A percentile compares a stretch with the other conserved stretches of the same genome.
These are phyloP conservation scores for Tubosaeta sp. DNA, from an alignment of 768 basidiomycete genomes.

Conservation along the genomic window DNA sequence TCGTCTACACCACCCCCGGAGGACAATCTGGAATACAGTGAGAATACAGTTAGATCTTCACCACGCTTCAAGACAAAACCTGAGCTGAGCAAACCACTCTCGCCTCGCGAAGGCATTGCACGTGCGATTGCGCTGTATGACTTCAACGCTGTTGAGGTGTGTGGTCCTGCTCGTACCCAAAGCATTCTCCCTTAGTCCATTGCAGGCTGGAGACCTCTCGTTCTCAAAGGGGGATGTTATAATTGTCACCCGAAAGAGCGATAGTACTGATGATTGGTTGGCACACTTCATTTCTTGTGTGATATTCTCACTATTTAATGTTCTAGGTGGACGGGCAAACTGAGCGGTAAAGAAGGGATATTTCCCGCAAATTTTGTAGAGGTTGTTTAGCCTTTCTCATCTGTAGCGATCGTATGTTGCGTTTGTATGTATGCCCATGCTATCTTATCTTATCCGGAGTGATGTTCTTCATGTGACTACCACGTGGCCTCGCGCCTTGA, in stretches of 20 bases:
- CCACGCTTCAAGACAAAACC: conserved; percentile 45
- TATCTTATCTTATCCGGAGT: neutral
- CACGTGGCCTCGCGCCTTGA: neutral
- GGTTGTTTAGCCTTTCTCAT: conserved; percentile 34
- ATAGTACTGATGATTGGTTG: conserved; percentile 72
- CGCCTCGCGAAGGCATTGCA: conserved; percentile 56
- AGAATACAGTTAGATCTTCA: conserved; percentile 11
- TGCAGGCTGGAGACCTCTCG: conserved; percentile 70
- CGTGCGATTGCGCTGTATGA: conserved; percentile 73
- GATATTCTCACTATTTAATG: neutral
- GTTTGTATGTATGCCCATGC: neutral
- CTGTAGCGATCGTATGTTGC: conserved; percentile 3
- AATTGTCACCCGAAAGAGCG: conserved; percentile 60
- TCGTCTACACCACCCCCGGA: conserved; percentile 20
- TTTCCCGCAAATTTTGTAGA: conserved; percentile 89
- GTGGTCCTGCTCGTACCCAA: conserved; percentile 9
- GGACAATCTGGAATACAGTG: conserved; percentile 14
- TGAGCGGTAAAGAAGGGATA: conserved; percentile 54
- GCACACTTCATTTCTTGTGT: conserved; percentile 15
- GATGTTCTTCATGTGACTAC: neutral
- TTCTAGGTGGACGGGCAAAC: conserved; percentile 74
- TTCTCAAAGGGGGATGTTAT: conserved; percentile 77
- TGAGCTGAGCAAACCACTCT: conserved; percentile 45
- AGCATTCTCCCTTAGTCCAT: conserved; percentile 2
- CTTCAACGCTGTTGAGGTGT: conserved; percentile 69